Conservation (phyloP, 192 early-diverging fungal species). For the Coemansia asiatica region DNA sequence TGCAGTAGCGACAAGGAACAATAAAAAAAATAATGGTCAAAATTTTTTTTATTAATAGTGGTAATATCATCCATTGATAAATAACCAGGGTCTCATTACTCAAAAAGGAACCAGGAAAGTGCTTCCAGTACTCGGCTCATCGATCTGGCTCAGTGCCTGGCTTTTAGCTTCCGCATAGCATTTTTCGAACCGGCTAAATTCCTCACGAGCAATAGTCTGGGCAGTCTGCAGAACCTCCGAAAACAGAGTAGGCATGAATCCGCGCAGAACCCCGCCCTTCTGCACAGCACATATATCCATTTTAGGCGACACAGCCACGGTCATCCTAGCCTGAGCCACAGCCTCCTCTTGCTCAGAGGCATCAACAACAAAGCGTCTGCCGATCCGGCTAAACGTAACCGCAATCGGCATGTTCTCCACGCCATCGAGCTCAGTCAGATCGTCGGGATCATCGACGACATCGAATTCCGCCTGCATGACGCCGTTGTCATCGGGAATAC, state of each 20-base stretch:
- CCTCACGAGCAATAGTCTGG: constrained; percentile 33
- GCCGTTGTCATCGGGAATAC: constrained; percentile 74
- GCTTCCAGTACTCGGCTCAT: constrained; percentile 48
- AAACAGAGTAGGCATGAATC: constrained; percentile 46
- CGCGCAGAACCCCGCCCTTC: constrained; percentile 62
- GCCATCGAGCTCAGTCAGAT: constrained; percentile 75
- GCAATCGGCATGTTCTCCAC: constrained; percentile 76
- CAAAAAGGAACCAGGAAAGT: constrained; percentile 47
- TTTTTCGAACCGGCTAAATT: constrained; percentile 21
- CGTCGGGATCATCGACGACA: constrained; percentile 86
- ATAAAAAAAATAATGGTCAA: background rate
- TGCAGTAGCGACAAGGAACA: too few relatives aligned
- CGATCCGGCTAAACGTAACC: constrained; percentile 88
- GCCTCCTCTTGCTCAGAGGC: constrained; percentile 87
- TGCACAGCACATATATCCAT: constrained; percentile 86
- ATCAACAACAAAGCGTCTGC: constrained; percentile 80
- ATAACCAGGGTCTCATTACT: background rate
- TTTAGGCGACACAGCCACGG: constrained; percentile 76
- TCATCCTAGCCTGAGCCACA: constrained; percentile 76
- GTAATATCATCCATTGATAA: too few relatives aligned
- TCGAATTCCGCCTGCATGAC: constrained; percentile 85
- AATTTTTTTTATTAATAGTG: too few relatives aligned
- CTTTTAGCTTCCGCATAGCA: constrained; percentile 26
- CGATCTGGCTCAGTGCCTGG: constrained; percentile 5
- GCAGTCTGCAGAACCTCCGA: constrained; percentile 45